Base-by-base conservation (phyloP, 257 asterid genomes). In the Paulownia fortunei region DNA sequence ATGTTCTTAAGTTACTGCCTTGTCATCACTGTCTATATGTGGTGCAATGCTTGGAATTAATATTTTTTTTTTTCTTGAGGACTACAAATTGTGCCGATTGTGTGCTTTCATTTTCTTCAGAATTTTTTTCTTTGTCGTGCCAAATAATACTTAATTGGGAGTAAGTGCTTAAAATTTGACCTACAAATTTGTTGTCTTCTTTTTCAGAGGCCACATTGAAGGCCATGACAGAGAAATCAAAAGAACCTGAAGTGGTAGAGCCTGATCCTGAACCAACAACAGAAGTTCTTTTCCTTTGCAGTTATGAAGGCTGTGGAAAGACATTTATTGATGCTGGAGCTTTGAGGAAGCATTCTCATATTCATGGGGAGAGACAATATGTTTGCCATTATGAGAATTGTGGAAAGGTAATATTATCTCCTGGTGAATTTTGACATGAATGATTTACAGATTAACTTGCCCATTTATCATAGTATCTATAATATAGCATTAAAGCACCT, bases 251-350 rank as follows among this genome's bases (percentile, higher is more conserved):
- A 34, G 64, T 77, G 39, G 84, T 86, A 32, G 95, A 86, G 68
- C 89, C 97, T 13, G 99, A 95, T 86, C 99, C 97, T 30, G 99
- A 96, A 86, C 98, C 97, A 54, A 88, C 98, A 13, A 92, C 99
- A 1, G 98, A 96, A 80, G 97, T 96, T 84, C 93, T 96, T 80
- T 96, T 96, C 83, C 96, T 96, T 79, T 96, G 99, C 86, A 96
- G 97, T 73, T 93, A 88, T 47, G 99, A 92, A 77, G 97, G 98
- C 76, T 96, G 99, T 86, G 99, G 99, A 73, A 96, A 96, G 88
- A 93, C 99, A 41, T 96, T 96, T 80, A 86, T 93, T 64, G 99
- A 96, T 88, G 97, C 97, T 26, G 97, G 95, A 70, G 97, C 98
- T 74, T 87, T 96, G 90, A 96, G 91, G 89, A 96, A 96, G 88